Evolutionary conservation across 2,329 filamentous ascomycete species (phyloP), one percentile per base, ranked within the genome.

Genomic region (Arthrobotrys sphaeroides): DNA sequence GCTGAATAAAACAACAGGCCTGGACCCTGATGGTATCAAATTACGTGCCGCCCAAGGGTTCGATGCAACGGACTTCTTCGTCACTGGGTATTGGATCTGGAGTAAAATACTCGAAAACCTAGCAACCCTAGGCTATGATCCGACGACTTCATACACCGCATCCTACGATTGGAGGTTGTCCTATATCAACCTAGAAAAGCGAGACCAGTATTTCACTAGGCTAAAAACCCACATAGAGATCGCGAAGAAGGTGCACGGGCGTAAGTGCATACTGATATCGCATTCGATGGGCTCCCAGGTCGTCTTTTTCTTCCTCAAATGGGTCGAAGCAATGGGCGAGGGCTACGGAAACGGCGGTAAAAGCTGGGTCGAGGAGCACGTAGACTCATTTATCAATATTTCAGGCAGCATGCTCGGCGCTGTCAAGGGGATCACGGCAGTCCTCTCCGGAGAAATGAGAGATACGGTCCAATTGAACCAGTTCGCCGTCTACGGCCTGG

Each of bases 281-380:
- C 95, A 99, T 85, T 97, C 93, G 81, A 99, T 99, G 95, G 95
- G 95, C 49, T 95, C 93, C 49, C 95, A 98, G 81, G 94, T 99
- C 0, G 85, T 96, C 3, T 94, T 96, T 82, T 96, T 91, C 82
- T 91, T 90, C 79, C 88, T 86, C 80, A 89, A 90, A 78, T 91
- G 89, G 89, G 95, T 96, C 0, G 92, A 96, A 62, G 87, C 90
- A 1, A 65, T 59, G 57, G 72, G 72, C 9, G 86, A 89, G 62
- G 92, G 92, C 3, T 84, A 90, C 77, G 95, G 95, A 3, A 88
- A 89, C 18, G 94, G 93, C 0, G 94, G 95, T 0, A 86, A 90
- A 38, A 87, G 89, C 62, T 99, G 95, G 95, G 94, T 99, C 0
- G 94, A 99, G 73, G 87, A 87, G 16, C 88, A 97, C 81, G 86